These are phyloP conservation scores for Daldinia vernicosa DNA, from an alignment of 495 filamentous ascomycete genomes.

Conservation along the genomic window DNA sequence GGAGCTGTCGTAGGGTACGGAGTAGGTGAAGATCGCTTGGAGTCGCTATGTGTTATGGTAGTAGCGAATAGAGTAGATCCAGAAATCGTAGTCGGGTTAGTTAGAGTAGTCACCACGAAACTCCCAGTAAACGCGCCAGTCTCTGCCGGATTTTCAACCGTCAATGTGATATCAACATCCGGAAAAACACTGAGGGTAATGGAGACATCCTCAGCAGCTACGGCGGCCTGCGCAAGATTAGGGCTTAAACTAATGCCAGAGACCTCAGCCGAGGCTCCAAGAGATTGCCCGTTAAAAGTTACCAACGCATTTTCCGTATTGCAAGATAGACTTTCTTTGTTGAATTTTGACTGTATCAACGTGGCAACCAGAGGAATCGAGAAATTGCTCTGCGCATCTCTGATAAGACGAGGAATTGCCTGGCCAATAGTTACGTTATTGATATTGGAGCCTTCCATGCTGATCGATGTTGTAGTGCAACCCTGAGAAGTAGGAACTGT, in stretches of 20 bases:
- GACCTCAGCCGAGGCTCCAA: conserved; percentile 42
- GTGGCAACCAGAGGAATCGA: conserved; percentile 74
- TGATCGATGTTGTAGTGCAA: conserved; percentile 74
- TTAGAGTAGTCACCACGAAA: conserved; percentile 46
- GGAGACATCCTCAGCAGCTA: conserved; percentile 46
- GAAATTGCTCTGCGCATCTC: conserved; percentile 71
- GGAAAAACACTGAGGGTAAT: conserved; percentile 47
- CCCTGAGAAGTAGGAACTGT: conserved; percentile 65
- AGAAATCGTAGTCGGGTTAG: conserved; percentile 32
- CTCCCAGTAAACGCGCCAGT: conserved; percentile 36
- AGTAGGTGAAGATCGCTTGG: conserved; percentile 38
- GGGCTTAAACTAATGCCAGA: conserved; percentile 23
- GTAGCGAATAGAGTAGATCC: conserved; percentile 41
- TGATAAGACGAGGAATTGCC: conserved; percentile 76
- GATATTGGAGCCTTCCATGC: conserved; percentile 54
- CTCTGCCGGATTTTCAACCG: conserved; percentile 25
- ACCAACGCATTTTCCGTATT: conserved; percentile 85
- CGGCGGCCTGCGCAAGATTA: conserved; percentile 34
- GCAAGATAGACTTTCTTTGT: conserved; percentile 75
- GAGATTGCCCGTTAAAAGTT: conserved; percentile 71
- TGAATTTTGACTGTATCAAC: conserved; percentile 78
- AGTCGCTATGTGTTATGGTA: conserved; percentile 29
- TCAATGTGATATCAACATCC: conserved; percentile 41
- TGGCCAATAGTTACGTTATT: conserved; percentile 81
- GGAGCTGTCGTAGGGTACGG: conserved; percentile 36